Evolutionary conservation across 2,329 filamentous ascomycete genomes (phyloP).

Genomic region (Alternaria solani): DNA sequence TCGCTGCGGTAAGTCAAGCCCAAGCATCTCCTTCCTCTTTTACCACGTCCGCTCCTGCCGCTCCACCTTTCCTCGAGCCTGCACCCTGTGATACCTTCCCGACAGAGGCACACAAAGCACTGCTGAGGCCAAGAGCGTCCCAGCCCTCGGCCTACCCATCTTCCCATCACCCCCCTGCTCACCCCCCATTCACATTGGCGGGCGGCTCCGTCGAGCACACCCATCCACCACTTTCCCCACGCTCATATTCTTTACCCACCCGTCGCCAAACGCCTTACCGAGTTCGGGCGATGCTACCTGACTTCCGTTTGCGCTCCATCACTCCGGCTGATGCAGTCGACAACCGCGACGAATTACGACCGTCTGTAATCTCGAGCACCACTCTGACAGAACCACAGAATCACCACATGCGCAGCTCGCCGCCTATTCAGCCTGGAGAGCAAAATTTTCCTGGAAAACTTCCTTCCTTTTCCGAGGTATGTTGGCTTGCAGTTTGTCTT

Average conservation of each 20-base stretch:
- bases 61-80: conserved; percentile 7
- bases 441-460: conserved; percentile 35
- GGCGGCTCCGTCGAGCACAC: neutral
- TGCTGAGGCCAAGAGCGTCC: neutral
- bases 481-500: neutral
- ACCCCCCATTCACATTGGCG: neutral
- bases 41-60: neutral
- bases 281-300: neutral
- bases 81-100: conserved; percentile 9
- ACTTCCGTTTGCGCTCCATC: neutral
- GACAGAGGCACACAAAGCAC: neutral
- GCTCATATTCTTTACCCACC: neutral
- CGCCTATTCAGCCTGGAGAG: conserved; percentile 46
- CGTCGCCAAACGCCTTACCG: conserved; percentile 1
- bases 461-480: conserved; percentile 45
- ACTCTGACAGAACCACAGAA: conserved; percentile 34
- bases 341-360: neutral
- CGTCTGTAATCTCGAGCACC: neutral
- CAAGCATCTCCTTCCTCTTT: conserved; percentile 15
- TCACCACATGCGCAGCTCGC: conserved; percentile 42
- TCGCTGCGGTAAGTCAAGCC: conserved; percentile 42
- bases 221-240: neutral
- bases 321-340: neutral
- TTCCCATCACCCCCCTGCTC: neutral
- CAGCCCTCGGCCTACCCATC: neutral